Evolutionary conservation across 163 green algal species (phyloP).

Genomic region (Scenedesmus sp.): DNA sequence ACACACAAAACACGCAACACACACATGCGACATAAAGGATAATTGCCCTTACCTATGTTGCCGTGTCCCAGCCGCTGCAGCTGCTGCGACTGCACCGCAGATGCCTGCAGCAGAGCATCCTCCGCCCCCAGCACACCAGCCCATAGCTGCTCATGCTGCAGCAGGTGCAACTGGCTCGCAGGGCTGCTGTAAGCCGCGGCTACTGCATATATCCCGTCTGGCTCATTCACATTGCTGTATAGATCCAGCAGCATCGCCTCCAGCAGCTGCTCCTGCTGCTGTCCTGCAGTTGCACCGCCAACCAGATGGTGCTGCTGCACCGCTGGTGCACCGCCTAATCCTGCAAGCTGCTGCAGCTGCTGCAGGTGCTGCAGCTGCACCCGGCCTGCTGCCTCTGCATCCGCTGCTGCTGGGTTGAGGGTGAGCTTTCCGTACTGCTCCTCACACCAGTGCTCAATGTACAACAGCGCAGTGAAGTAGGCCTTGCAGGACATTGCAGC

Average conservation of each 20-base stretch:
- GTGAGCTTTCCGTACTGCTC: conserved; percentile 40
- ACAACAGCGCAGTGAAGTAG: conserved; percentile 84
- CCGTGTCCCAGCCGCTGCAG: background rate
- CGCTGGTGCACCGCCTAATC: background rate
- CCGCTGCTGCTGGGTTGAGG: conserved; percentile 16
- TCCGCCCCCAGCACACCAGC: conserved; percentile 70
- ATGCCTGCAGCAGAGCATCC: conserved; percentile 71
- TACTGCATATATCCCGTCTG: conserved; percentile 83
- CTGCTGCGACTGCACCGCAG: conserved; percentile 35
- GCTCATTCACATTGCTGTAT: conserved; percentile 78
- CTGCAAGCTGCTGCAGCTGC: conserved; percentile 17
- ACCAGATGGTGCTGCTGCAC: background rate
- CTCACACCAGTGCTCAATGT: conserved; percentile 68
- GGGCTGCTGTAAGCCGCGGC: conserved; percentile 63
- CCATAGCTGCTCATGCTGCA: conserved; percentile 84
- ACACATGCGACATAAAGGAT: background rate
- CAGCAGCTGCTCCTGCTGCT: conserved; percentile 33
- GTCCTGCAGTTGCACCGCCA: background rate
- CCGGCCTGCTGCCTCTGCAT: background rate
- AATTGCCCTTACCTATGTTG: conserved; percentile 4
- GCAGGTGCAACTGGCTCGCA: conserved; percentile 71
- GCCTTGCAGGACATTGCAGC: conserved; percentile 74
- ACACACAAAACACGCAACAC: background rate
- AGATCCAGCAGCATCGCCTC: conserved; percentile 77
- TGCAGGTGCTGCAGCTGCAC: conserved; percentile 13